Conservation (phyloP, 2,329 filamentous ascomycete species). For the Colletotrichum tanaceti region DNA sequence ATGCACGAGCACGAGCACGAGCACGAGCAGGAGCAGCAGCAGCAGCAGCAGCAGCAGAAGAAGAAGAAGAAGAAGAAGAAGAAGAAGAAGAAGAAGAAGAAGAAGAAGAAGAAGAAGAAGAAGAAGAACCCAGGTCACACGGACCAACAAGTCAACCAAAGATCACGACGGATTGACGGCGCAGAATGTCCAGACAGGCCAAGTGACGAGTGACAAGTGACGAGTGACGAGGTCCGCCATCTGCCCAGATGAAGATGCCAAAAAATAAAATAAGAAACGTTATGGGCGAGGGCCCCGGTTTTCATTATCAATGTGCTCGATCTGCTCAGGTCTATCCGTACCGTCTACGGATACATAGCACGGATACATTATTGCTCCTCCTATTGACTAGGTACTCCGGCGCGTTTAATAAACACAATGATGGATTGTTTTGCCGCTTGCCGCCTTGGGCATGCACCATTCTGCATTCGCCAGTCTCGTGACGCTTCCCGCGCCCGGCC, state of each 20-base stretch:
- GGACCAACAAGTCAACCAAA: constrained; percentile 3
- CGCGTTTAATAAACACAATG: constrained; percentile 8
- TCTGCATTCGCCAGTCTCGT: constrained; percentile 10
- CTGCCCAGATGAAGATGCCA: constrained; percentile 16
- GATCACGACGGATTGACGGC: constrained; percentile 21
- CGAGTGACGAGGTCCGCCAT: constrained; percentile 23
- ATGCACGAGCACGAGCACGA: constrained; percentile 7
- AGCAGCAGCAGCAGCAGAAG: too few relatives aligned
- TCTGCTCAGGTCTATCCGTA: constrained; percentile 4
- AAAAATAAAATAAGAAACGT: constrained; percentile 9
- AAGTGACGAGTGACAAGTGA: too few relatives aligned
- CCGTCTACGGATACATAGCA: too few relatives aligned
- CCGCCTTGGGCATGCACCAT: not conserved
- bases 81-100: too few relatives aligned
- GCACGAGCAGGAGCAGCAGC: constrained; percentile 5
- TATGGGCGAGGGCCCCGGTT: constrained; percentile 17
- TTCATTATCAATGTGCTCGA: constrained; percentile 9
- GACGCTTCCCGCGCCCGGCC: constrained; percentile 8
- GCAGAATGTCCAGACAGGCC: constrained; percentile 14
- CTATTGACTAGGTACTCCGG: constrained; percentile 2
- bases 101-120: too few relatives aligned
- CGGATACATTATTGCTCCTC: constrained; percentile 6
- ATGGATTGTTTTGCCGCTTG: constrained; percentile 3
- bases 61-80: too few relatives aligned
- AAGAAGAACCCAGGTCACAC: constrained; percentile 14